phyloP scores from a whole-genome alignment of 2,329 filamentous ascomycete genomes.

The Sporothrix humicola region DNA sequence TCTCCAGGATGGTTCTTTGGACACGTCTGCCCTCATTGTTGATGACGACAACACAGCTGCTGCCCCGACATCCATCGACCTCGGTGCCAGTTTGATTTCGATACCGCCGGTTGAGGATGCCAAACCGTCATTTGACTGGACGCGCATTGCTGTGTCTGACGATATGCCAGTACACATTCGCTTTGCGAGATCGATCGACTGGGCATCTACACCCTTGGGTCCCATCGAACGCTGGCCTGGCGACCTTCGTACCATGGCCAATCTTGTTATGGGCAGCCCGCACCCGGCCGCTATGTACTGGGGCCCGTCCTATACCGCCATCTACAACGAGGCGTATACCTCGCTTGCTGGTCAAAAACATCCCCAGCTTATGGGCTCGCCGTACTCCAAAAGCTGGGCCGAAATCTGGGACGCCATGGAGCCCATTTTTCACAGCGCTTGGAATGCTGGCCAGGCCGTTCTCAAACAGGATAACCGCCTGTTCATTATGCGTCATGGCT shows the following conservation, averaged over 20 bases:
- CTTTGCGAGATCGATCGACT: conserved; percentile 74
- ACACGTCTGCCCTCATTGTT: background rate
- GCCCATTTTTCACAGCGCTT: conserved; percentile 70
- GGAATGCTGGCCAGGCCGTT: conserved; percentile 73
- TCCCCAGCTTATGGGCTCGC: conserved; percentile 74
- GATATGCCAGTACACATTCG: conserved; percentile 72
- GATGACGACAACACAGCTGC: background rate
- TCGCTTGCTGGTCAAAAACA: conserved; percentile 77
- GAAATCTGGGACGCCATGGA: conserved; percentile 77
- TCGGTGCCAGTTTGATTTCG: conserved; percentile 3
- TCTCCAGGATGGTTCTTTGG: background rate
- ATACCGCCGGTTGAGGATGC: conserved; percentile 41
- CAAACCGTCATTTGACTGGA: conserved; percentile 78
- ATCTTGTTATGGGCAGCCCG: conserved; percentile 79
- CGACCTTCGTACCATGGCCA: conserved; percentile 78
- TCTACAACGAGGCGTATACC: conserved; percentile 76
- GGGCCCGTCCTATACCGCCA: conserved; percentile 71
- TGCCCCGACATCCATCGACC: background rate
- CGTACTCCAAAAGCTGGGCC: conserved; percentile 70
- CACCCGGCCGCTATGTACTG: conserved; percentile 80
- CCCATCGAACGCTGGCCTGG: conserved; percentile 75
- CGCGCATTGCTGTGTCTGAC: conserved; percentile 67
- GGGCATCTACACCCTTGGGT: conserved; percentile 74
- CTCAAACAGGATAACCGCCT: conserved; percentile 85
- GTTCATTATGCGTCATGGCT: conserved; percentile 72